A percentile compares a stretch with the other conserved stretches of the same genome.
Conservation (phyloP, 257 asterid species). For the Knoxia roxburghii region DNA sequence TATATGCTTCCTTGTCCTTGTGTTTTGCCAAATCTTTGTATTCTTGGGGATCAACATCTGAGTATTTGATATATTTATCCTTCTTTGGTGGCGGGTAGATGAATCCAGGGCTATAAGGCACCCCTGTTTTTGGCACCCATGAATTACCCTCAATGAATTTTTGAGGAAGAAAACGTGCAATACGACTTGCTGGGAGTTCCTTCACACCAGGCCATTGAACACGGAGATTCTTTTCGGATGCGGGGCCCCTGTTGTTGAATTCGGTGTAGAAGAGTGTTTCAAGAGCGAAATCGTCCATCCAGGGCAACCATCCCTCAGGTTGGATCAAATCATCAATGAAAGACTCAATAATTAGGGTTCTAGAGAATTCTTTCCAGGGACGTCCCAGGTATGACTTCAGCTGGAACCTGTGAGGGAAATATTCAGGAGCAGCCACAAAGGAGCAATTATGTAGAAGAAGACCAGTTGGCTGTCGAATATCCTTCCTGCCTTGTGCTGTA, state of each 20-base stretch:
- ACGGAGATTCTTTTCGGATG: conserved; percentile 45
- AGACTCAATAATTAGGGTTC: conserved; percentile 72
- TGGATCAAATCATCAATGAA: conserved; percentile 57
- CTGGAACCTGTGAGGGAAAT: conserved; percentile 23
- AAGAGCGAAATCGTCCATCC: conserved; percentile 48
- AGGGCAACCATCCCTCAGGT: conserved; percentile 67
- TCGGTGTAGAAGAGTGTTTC: conserved; percentile 59
- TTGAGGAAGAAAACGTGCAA: conserved; percentile 47
- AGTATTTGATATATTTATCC: conserved; percentile 42
- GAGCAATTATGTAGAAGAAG: conserved; percentile 66
- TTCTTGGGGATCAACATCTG: conserved; percentile 58
- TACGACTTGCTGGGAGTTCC: conserved; percentile 48
- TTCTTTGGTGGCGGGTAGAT: conserved; percentile 48
- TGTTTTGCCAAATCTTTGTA: conserved; percentile 45
- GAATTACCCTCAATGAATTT: conserved; percentile 45
- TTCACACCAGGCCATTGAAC: conserved; percentile 62
- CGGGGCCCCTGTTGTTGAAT: conserved; percentile 75
- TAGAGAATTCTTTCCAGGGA: conserved; percentile 75
- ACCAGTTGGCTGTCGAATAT: conserved; percentile 67
- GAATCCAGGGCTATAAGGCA: conserved; percentile 50
- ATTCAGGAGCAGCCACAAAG: conserved; percentile 46
- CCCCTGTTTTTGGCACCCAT: conserved; percentile 42
- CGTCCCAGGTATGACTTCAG: conserved; percentile 58
- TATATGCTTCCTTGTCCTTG: conserved; percentile 14
- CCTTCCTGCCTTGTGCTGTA: conserved; percentile 81